These are phyloP conservation scores for Apophysomyces variabilis DNA, from an alignment of 371 early-diverging fungal species.

Conservation along the genomic window DNA sequence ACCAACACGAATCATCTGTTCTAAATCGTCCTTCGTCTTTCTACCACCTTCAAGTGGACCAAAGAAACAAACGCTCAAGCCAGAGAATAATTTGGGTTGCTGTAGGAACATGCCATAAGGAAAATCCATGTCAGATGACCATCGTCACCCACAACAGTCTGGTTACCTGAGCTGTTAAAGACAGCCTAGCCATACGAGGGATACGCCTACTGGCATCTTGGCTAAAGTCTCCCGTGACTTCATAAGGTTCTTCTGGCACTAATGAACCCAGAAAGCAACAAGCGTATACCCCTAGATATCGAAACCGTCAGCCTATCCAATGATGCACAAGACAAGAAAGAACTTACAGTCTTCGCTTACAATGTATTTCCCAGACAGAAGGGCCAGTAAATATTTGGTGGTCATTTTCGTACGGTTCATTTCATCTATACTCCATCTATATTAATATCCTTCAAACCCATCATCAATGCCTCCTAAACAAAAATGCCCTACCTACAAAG, in stretches of 20 bases:
- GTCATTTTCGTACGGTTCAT: neutral
- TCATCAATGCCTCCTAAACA: neutral
- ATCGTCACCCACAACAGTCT: neutral
- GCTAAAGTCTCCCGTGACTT: constrained; percentile 8
- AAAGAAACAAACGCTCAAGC: neutral
- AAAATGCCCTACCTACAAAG: neutral
- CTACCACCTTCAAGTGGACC: neutral
- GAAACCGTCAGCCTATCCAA: neutral
- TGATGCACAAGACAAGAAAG: neutral
- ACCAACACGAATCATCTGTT: neutral
- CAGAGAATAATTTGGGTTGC: neutral
- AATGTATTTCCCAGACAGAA: constrained; percentile 5
- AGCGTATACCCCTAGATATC: constrained; percentile 6
- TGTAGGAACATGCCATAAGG: neutral
- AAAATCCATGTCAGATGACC: neutral
- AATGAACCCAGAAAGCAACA: neutral
- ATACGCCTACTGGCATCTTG: neutral
- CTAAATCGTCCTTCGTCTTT: neutral
- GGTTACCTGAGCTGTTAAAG: neutral
- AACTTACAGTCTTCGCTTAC: constrained; percentile 5
- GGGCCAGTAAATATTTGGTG: constrained; percentile 12
- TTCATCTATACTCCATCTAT: neutral
- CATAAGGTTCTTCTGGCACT: constrained; percentile 12
- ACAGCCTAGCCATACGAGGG: neutral
- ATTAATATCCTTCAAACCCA: neutral